Conservation (phyloP, 2,329 filamentous ascomycete species). For the Aspergillus terreus region DNA sequence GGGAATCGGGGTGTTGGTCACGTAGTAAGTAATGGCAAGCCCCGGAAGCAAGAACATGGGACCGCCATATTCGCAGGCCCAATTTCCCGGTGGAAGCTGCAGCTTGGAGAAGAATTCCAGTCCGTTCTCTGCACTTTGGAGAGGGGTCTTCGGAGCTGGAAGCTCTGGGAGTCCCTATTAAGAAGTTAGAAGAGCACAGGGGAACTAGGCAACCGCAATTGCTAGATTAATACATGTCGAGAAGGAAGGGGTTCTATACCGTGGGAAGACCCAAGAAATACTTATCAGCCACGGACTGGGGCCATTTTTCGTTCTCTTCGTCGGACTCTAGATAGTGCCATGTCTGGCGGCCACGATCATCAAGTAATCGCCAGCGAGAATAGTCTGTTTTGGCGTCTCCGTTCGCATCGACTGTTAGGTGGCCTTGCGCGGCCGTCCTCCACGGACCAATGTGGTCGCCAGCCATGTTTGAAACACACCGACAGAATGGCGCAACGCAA, state of each 20-base stretch:
- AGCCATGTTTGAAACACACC: conserved; percentile 14
- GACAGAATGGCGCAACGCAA: not conserved
- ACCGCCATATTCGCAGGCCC: conserved; percentile 96
- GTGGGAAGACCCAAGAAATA: conserved; percentile 77
- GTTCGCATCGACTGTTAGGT: conserved; percentile 29
- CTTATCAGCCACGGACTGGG: conserved; percentile 84
- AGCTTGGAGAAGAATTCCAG: conserved; percentile 85
- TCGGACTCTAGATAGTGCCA: conserved; percentile 86
- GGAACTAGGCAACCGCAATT: conserved; percentile 13
- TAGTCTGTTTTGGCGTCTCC: conserved; percentile 65
- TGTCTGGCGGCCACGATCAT: conserved; percentile 80
- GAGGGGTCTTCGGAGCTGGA: conserved; percentile 64
- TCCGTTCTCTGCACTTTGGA: conserved; percentile 77
- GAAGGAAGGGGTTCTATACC: conserved; percentile 45
- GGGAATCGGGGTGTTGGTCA: conserved; percentile 82
- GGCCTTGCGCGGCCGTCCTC: conserved; percentile 33
- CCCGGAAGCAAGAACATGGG: conserved; percentile 94
- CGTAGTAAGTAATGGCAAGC: conserved; percentile 80
- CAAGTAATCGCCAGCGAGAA: conserved; percentile 76
- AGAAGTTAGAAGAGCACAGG: conserved; percentile 2
- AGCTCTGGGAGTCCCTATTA: conserved; percentile 71
- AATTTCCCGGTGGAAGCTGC: conserved; percentile 84
- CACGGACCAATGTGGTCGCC: conserved; percentile 30
- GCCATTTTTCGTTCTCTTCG: conserved; percentile 70
- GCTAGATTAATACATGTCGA: not conserved